Evolutionary conservation across 148 eudicot species (phyloP).

Genomic region (Camellia japonica): DNA sequence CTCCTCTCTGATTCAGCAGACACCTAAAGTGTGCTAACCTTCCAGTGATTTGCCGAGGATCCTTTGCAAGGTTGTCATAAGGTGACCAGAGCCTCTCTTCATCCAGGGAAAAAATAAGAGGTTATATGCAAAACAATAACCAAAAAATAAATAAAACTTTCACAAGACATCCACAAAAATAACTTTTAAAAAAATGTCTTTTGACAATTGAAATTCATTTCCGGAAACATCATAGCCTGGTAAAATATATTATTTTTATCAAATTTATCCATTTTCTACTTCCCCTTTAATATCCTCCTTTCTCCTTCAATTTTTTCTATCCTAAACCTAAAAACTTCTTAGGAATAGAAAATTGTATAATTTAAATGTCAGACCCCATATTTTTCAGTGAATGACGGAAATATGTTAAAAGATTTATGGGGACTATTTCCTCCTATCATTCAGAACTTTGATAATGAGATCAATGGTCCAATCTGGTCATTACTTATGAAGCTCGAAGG

Average conservation of each 20-base stretch:
- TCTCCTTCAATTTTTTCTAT: no score
- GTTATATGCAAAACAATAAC: no score
- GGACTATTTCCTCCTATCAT: not conserved
- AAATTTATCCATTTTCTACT: no score
- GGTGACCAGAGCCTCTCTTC: constrained; percentile 91
- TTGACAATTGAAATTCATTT: not conserved
- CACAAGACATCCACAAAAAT: not conserved
- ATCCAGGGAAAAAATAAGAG: constrained; percentile 2
- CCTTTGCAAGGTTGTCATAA: constrained; percentile 50
- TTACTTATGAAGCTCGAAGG: not conserved
- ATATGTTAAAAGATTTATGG: not conserved
- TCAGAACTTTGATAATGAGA: not conserved
- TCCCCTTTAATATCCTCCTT: no score
- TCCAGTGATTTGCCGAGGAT: constrained; percentile 48
- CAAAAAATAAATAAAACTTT: not conserved
- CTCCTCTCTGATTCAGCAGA: constrained; percentile 80
- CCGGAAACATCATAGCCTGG: no score
- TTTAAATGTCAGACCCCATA: not conserved
- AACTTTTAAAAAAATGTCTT: not conserved
- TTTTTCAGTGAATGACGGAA: not conserved
- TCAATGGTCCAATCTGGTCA: not conserved
- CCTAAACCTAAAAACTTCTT: no score
- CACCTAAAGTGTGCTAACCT: constrained; percentile 83
- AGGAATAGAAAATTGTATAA: not conserved
- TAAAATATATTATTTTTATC: no score